A percentile compares a stretch with the other conserved stretches of the same genome.
Evolutionary conservation across 371 early-diverging fungal genomes (phyloP).

Genomic region (Rhizopus microsporus): DNA sequence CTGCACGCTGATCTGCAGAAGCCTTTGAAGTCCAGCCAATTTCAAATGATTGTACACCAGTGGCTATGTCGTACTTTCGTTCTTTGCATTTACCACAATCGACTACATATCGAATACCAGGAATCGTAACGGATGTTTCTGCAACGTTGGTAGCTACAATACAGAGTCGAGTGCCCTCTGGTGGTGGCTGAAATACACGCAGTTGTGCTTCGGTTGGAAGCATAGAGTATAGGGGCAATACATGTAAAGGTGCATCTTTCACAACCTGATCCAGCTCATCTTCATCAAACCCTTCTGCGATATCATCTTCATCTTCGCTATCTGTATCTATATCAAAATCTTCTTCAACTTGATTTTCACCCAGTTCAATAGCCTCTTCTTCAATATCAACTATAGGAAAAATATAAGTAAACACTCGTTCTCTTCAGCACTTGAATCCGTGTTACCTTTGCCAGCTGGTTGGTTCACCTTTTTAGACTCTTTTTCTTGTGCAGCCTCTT

Average conservation of each 20-base stretch:
- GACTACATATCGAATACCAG: constrained; percentile 95
- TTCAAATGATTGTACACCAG: constrained; percentile 87
- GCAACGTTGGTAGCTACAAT: constrained; percentile 99
- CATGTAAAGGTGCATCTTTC: constrained; percentile 67
- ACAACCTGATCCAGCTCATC: constrained; percentile 39
- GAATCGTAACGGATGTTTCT: constrained; percentile 99
- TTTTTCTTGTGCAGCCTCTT: constrained; percentile 39
- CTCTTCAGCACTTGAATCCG: not conserved
- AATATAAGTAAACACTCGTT: not conserved
- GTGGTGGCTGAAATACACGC: constrained; percentile 86
- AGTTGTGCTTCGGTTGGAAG: constrained; percentile 88
- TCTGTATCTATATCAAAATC: constrained; percentile 57
- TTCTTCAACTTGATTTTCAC: constrained; percentile 57
- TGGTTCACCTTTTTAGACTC: constrained; percentile 30
- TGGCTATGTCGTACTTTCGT: constrained; percentile 76
- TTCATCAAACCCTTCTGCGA: constrained; percentile 46
- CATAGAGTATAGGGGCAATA: constrained; percentile 92
- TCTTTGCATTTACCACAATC: constrained; percentile 97
- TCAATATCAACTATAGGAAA: constrained; percentile 53
- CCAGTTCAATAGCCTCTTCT: constrained; percentile 62
- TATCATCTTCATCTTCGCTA: constrained; percentile 39
- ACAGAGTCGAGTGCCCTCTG: constrained; percentile 87
- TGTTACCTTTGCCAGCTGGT: constrained; percentile 43
- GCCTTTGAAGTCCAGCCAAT: constrained; percentile 95
- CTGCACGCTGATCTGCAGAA: constrained; percentile 95